Evolutionary conservation across 1,284 basidiomycete species (phyloP), one percentile per base, ranked within the genome.

Genomic region (Moniliella sp.): DNA sequence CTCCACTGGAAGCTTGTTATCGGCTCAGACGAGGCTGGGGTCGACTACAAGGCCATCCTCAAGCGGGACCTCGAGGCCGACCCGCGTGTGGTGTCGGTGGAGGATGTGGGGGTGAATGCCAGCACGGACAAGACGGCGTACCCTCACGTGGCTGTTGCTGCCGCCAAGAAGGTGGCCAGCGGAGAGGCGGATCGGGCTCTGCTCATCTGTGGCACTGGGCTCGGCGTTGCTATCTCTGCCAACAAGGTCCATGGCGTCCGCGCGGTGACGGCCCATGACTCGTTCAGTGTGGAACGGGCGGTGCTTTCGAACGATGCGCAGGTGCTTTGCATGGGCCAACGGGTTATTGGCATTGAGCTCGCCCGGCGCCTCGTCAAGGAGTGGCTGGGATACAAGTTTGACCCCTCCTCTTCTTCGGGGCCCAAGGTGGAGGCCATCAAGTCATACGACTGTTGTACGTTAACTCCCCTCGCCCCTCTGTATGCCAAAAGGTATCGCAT

Each of bases 221-320:
- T 61, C 18, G 61, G 61, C 23, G 63, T 65, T 27, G 63, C 64
- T 27, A 65, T 65, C 35, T 46, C 56, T 5, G 64, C 63, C 32
- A 51, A 51, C 50, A 54, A 54, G 40, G 63, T 65, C 11, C 56
- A 61, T 16, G 62, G 62, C 14, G 58, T 65, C 30, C 49, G 64
- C 18, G 61, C 60, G 18, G 61, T 58, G 8, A 62, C 61, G 15
- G 62, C 62, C 0, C 63, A 65, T 50, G 65, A 66, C 40, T 53
- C 54, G 2, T 65, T 63, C 53, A 61, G 57, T 18, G 64, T 65
- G 31, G 65, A 65, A 42, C 47, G 65, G 8, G 45, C 62, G 14
- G 47, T 66, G 31, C 58, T 65, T 27, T 61, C 56, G 28, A 65
- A 66, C 43, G 57, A 66, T 40, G 62, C 61, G 15, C 65, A 66